Evolutionary conservation across 73 alveolate species (phyloP).

Genomic region (Paramecium biaurelia): DNA sequence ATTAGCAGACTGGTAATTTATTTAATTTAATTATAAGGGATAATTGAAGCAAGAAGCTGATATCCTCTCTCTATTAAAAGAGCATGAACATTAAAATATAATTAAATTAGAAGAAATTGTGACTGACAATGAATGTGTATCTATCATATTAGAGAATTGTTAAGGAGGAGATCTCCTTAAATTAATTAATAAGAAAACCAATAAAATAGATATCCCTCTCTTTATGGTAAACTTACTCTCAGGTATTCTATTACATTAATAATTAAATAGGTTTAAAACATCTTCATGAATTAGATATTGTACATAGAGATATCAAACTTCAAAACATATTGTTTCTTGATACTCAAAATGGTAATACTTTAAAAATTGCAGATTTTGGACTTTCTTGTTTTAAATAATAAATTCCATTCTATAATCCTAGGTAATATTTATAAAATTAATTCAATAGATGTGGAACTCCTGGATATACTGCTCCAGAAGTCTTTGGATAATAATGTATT

Average conservation of each 20-base stretch:
- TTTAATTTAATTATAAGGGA: background rate
- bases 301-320: constrained; percentile 25
- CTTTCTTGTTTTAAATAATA: background rate
- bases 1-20: background rate
- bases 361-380: constrained; percentile 20
- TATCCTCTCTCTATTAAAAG: background rate
- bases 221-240: background rate
- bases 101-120: constrained; percentile 10
- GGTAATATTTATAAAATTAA: background rate
- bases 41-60: constrained; percentile 25
- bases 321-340: background rate
- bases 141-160: background rate
- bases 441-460: constrained; percentile 75
- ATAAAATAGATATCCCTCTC: background rate
- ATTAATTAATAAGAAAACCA: background rate
- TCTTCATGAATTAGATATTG: background rate
- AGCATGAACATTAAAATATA: constrained; percentile 10
- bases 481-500: background rate
- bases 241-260: background rate
- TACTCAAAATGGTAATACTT: background rate
- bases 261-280: background rate
- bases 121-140: background rate
- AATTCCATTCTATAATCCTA: background rate
- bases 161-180: constrained; percentile 25
- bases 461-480: constrained; percentile 78